phyloP scores from a whole-genome alignment of 306 rosid genomes.

The Psophocarpus tetragonolobus region DNA sequence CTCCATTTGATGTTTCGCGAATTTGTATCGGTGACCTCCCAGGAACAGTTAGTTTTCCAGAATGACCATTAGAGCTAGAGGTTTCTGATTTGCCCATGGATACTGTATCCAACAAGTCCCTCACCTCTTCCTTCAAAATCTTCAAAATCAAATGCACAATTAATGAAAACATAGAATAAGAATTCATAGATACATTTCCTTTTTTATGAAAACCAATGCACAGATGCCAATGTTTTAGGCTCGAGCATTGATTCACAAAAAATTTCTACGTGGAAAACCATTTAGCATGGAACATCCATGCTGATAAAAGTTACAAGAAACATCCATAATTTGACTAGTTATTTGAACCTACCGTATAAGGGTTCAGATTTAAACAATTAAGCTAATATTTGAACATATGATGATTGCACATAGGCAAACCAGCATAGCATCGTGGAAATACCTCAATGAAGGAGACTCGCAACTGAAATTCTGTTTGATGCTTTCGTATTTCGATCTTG shows the following conservation, averaged over 20 bases:
- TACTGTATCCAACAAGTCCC: slow-evolving; percentile 69
- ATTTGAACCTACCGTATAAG: neutral
- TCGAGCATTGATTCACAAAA: slow-evolving; percentile 22
- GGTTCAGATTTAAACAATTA: neutral
- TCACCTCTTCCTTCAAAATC: slow-evolving; percentile 83
- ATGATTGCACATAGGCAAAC: neutral
- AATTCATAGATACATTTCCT: slow-evolving; percentile 18
- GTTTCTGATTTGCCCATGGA: slow-evolving; percentile 58
- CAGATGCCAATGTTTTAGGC: neutral
- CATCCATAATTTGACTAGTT: slow-evolving; percentile 10
- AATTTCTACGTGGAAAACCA: slow-evolving; percentile 6
- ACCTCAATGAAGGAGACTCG: slow-evolving; percentile 90
- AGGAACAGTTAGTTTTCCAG: slow-evolving; percentile 54
- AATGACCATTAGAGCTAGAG: slow-evolving; percentile 53
- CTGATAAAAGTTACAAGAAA: no score
- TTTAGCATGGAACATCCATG: slow-evolving; percentile 12
- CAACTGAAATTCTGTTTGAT: slow-evolving; percentile 74
- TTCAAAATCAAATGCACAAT: slow-evolving; percentile 48
- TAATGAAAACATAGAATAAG: slow-evolving; percentile 12
- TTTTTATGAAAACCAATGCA: slow-evolving; percentile 18
- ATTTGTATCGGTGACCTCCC: slow-evolving; percentile 68
- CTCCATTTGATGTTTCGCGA: slow-evolving; percentile 80
- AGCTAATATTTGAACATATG: neutral
- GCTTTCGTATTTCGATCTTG: slow-evolving; percentile 66
- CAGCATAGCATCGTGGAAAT: neutral